Percentiles rank a stretch among this genome's conserved stretches.
Conservation (phyloP, 2,329 filamentous ascomycete genomes). For the Ascochyta koolunga region DNA sequence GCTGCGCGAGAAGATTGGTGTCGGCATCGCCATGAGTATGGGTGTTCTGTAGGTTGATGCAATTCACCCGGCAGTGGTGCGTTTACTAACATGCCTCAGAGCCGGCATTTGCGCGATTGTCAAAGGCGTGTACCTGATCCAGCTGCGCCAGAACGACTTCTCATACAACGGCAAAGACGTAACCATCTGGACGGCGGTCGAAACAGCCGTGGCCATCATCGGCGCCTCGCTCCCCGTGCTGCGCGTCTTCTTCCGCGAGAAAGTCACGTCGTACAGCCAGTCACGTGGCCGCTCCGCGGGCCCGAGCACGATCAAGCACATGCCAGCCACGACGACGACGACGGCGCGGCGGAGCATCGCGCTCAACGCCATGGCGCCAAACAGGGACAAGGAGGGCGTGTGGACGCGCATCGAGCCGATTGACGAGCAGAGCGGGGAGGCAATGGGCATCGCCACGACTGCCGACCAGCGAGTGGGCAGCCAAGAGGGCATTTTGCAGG, state of each 20-base stretch:
- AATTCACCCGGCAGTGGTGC: no score
- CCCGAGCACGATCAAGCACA: background rate
- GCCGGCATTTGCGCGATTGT: conserved; percentile 36
- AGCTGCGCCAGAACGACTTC: conserved; percentile 33
- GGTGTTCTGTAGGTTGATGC: conserved; percentile 34
- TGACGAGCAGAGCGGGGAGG: conserved; percentile 4
- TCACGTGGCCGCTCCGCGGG: conserved; percentile 1
- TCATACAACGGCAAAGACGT: conserved; percentile 40
- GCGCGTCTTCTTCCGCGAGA: conserved; percentile 41
- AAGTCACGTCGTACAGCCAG: conserved; percentile 17
- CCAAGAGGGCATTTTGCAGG: conserved; percentile 8
- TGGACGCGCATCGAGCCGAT: conserved; percentile 13
- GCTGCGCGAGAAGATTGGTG: conserved; percentile 34
- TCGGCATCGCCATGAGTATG: conserved; percentile 40
- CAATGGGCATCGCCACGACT: background rate
- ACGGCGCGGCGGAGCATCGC: conserved; percentile 3
- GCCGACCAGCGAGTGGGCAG: background rate
- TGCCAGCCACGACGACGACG: background rate
- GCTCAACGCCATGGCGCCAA: background rate
- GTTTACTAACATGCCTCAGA: conserved; percentile 6
- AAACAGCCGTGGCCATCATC: conserved; percentile 39
- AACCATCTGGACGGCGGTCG: conserved; percentile 38
- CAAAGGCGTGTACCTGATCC: conserved; percentile 33
- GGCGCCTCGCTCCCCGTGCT: conserved; percentile 39
- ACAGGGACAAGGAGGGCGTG: conserved; percentile 4